phyloP scores from a whole-genome alignment of 768 basidiomycete genomes.

The Mycena leptocephala region DNA sequence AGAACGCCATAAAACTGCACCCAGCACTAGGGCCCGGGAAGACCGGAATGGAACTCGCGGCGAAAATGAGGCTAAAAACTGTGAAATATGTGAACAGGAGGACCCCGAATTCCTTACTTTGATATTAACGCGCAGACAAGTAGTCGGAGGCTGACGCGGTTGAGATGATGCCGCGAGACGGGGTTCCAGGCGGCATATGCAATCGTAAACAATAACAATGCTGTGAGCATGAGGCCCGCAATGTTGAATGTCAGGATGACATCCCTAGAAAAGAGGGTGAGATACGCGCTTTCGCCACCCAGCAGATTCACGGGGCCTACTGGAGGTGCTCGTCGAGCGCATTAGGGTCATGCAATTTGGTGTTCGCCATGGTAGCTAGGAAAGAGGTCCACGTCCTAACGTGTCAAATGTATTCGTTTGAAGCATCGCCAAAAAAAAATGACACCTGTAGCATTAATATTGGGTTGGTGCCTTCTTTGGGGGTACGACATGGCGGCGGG shows the following conservation, averaged over 20 bases:
- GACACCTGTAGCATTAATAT: not conserved
- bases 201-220: not conserved
- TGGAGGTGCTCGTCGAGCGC: not conserved
- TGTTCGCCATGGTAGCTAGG: not conserved
- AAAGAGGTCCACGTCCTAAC: not conserved
- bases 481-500: no score
- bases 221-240: not conserved
- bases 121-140: not conserved
- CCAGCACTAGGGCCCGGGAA: not conserved
- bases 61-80: not conserved
- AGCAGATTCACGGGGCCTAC: not conserved
- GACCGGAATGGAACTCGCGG: not conserved
- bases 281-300: not conserved
- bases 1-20: slow-evolving; percentile 9
- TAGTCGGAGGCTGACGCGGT: not conserved
- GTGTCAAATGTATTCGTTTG: no score
- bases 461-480: not conserved
- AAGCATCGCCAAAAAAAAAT: not conserved
- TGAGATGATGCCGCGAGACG: not conserved
- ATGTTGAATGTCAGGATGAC: not conserved
- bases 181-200: slow-evolving; percentile 3
- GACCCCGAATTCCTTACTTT: not conserved
- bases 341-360: not conserved
- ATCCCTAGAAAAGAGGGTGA: not conserved
- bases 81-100: not conserved